Base-by-base conservation (phyloP, 768 basidiomycete species). In the Tulasnella sp. region DNA sequence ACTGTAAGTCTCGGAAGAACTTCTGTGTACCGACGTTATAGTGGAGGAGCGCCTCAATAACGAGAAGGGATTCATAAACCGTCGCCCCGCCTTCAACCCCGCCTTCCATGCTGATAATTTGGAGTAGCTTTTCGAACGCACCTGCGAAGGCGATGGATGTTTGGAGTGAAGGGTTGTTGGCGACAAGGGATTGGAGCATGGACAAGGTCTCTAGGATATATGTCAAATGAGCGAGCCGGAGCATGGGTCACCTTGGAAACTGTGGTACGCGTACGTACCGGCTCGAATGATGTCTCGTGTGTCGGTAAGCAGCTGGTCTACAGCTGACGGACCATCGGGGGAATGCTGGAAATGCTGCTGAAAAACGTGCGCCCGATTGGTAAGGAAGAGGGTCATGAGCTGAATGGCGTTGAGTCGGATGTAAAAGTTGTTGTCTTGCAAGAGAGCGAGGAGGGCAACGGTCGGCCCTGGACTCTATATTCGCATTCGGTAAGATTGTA, bases 11-110 rank as follows among this genome's bases (percentile, higher is more conserved):
- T 50, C 89, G 85, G 74, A 99, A 96, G 75, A 96, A 98, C 68
- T 92, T 96, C 92, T 99, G 94, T 70, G 98, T 99, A 9, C 92
- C 94, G 24, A 83, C 81, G 71, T 99, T 98, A 74, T 88, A 95
- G 27, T 91, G 80, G 63, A 99, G 75, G 21, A 99, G 73, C n/a
- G 80, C 80, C 63, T 92, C 92, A 15, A 92, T 81, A 64, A 88
- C 92, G 17, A 80, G 77, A 59, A 99, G 73, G n/a, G 89, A 88
- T 64, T 92, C 85, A 64, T 88, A 84, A 0, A 88, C 82, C 44
- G 88, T 85, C 56, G 86, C 77, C 9, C 92, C 92, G 15, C 94
- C 93, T 65, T 97, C 94, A 23, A 93, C 77, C 0, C 96, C 96
- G 21, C 92, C 90, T 70, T 97, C 95, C 63, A 81, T 78, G 8